Percentiles rank a stretch among this genome's conserved stretches.
Conservation (phyloP, 371 early-diverging fungal genomes). For the Circinella minor region DNA sequence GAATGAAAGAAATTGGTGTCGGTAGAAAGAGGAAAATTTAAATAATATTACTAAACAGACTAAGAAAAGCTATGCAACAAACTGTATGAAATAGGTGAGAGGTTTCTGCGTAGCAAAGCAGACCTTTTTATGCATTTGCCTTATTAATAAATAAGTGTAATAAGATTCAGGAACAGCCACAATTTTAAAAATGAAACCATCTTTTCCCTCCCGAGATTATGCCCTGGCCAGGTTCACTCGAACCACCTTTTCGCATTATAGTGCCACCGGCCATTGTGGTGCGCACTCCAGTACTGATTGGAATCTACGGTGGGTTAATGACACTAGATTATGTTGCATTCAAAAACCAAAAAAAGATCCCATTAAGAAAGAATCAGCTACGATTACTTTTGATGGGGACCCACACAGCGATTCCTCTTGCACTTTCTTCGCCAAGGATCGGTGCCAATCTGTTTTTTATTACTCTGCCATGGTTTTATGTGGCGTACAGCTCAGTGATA, state of each 20-base stretch:
- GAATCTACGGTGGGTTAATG: not conserved
- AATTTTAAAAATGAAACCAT: no score
- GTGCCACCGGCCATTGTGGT: not conserved
- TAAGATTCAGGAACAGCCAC: no score
- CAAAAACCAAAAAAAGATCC: not conserved
- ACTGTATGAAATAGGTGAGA: no score
- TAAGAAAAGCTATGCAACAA: no score
- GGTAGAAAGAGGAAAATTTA: no score
- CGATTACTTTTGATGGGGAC: not conserved
- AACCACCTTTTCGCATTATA: not conserved
- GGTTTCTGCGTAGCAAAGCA: no score
- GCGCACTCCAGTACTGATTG: not conserved
- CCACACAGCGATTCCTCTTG: slow-evolving; percentile 3
- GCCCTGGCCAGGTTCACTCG: not conserved
- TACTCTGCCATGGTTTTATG: slow-evolving; percentile 38
- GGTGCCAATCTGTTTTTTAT: slow-evolving; percentile 27
- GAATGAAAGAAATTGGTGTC: no score
- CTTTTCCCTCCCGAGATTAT: not conserved
- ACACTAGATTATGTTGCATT: not conserved
- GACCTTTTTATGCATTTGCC: no score
- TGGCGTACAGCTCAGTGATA: slow-evolving; percentile 31
- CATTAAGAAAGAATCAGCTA: not conserved
- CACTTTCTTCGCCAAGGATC: not conserved
- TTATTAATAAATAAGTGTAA: no score
- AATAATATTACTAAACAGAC: no score